phyloP scores from a whole-genome alignment of 176 grass and related monocot species.

The Dactylis glomerata region DNA sequence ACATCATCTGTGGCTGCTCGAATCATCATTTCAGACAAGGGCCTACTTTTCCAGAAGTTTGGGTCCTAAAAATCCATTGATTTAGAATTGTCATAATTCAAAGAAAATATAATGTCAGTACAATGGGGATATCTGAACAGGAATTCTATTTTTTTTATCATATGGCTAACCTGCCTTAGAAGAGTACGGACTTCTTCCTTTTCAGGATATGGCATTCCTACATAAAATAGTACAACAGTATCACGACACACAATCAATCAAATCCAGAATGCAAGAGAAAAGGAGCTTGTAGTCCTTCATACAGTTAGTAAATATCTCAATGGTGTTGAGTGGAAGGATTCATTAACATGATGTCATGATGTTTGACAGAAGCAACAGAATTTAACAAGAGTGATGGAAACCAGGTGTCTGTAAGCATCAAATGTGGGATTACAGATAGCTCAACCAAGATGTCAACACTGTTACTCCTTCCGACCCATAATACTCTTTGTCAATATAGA shows the following conservation, averaged over 20 bases:
- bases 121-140: slow-evolving; percentile 15
- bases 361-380: background rate
- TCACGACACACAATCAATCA: slow-evolving; percentile 42
- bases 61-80: slow-evolving; percentile 64
- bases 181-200: slow-evolving; percentile 94
- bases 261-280: slow-evolving; percentile 34
- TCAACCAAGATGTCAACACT: background rate
- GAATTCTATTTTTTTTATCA: slow-evolving; percentile 26
- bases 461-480: no score
- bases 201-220: slow-evolving; percentile 94
- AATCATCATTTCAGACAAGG: slow-evolving; percentile 94
- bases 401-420: background rate
- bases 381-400: slow-evolving; percentile 17
- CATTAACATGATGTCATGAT: slow-evolving; percentile 16
- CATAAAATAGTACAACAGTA: slow-evolving; percentile 51
- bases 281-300: background rate
- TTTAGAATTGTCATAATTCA: slow-evolving; percentile 19
- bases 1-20: slow-evolving; percentile 87
- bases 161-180: slow-evolving; percentile 80
- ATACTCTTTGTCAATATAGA: no score
- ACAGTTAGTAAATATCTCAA: slow-evolving; percentile 8
- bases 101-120: slow-evolving; percentile 26
- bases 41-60: slow-evolving; percentile 71
- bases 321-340: background rate
- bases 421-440: background rate